Evolutionary conservation across 352 stramenopile species (phyloP), one percentile per base, ranked within the genome.

Genomic region (Phytopythium mirpurense): DNA sequence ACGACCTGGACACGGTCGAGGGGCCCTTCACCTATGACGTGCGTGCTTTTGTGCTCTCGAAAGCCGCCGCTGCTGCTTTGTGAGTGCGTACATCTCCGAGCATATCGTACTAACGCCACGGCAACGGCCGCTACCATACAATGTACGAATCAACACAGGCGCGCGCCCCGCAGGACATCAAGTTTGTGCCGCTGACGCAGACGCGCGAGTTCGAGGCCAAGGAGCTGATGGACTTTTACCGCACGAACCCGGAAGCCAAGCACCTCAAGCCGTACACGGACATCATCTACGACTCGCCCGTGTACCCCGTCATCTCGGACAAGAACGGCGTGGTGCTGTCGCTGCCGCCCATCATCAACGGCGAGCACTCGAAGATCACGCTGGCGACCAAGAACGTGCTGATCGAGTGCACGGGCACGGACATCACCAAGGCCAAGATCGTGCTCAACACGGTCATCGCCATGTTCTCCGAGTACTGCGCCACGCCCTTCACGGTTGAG

Each of bases 341-440:
- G 48, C 75, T 99, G 37, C 98, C 97, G 49, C 98, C 98, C 35
- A 98, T 99, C 66, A 99, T 99, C 75, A 99, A 99, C 72, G 93
- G 97, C 48, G 81, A 96, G 51, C 93, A 98, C 67, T 98, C 88
- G 44, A 93, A 97, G 76, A 99, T 99, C 74, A 96, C 89, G 57
- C 68, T 98, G 23, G 52, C 93, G 40, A 99, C 97, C 16, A 98
- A 95, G 63, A 98, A 99, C 71, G 96, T 99, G 26, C 98, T 99
- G 60, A 99, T 99, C 56, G 98, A 99, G 72, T 99, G 96, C 78
- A 99, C 98, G 50, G 97, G 94, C 16, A 99, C 97, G 29, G 98
- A 99, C 74, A 83, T 99, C 52, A 99, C 97, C 54, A 99, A 99
- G 84, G 97, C 93, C 34, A 99, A 99, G 68, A 95, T 99, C 60